phyloP scores from a whole-genome alignment of 768 basidiomycete genomes.

The Leucogyrophana mollusca region DNA sequence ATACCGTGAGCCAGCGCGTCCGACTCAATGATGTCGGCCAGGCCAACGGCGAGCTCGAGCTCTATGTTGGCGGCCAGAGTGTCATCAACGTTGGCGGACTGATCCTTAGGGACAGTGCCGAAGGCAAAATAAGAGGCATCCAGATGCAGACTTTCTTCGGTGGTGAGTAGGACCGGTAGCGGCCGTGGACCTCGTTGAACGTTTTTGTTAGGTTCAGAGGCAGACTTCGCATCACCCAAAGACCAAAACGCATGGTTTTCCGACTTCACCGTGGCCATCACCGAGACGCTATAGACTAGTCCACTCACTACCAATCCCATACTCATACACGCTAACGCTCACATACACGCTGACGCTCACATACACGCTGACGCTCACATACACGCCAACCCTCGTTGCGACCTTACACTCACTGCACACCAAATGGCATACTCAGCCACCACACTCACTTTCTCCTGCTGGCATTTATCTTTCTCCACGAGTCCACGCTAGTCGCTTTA shows the following conservation, averaged over 20 bases:
- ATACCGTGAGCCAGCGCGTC: slow-evolving; percentile 66
- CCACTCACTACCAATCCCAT: background rate
- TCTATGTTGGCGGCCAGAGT: slow-evolving; percentile 65
- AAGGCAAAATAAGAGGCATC: slow-evolving; percentile 60
- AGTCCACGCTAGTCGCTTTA: slow-evolving; percentile 1
- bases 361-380: background rate
- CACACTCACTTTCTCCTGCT: background rate
- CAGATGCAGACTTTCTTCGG: slow-evolving; percentile 83
- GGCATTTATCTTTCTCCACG: background rate
- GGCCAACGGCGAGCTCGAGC: slow-evolving; percentile 69
- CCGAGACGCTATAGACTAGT: slow-evolving; percentile 37
- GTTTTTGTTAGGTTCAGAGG: slow-evolving; percentile 37
- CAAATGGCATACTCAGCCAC: background rate
- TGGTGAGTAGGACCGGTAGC: slow-evolving; percentile 33
- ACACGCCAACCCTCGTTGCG: background rate
- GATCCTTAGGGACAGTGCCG: slow-evolving; percentile 46
- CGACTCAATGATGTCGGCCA: slow-evolving; percentile 70
- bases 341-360: background rate
- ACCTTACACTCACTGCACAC: background rate
- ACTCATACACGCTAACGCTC: background rate
- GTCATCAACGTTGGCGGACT: slow-evolving; percentile 58
- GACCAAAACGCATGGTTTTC: slow-evolving; percentile 65
- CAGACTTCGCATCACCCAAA: slow-evolving; percentile 57
- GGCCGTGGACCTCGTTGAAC: slow-evolving; percentile 3
- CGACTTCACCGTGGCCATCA: slow-evolving; percentile 67